Evolutionary conservation across 768 basidiomycete species (phyloP), one percentile per base, ranked within the genome.

Genomic region (Boletus coccyginus): DNA sequence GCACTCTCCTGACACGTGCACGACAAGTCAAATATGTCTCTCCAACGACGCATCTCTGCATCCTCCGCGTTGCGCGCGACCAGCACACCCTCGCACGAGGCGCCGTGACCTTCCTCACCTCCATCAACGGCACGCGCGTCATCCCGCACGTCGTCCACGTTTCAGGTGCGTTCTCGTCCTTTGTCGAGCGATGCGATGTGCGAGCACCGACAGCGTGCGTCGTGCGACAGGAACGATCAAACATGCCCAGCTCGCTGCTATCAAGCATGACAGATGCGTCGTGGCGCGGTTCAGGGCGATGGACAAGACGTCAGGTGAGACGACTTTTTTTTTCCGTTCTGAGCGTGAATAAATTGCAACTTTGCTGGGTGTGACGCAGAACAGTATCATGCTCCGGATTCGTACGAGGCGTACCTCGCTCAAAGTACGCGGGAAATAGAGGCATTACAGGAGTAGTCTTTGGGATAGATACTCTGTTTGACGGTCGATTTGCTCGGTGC

Each of bases 11-110:
- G 40, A 67, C 36, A 5, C 14, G 5, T 19, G 32, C 2, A 11
- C 7, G 33, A 42, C 62, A 94, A 21, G 94, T 95, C 53, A 92
- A 94, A 70, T 95, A 95, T 64, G 91, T 86, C 62, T 94, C 93
- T 0, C 88, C 92, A 0, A 80, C 80, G 14, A 95, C 92, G 3
- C 85, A 87, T 59, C 76, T 94, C 0, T 91, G 88, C 63, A 94
- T 96, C 65, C 82, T 95, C 42, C 88, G 93, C 42, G 89, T 94
- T 31, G 87, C 87, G 32, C 77, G 94, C 51, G 90, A 92, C 49
- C 89, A 90, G 55, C 85, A 92, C 65, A 81, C 79, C 5, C 81
- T 88, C 36, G 88, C 90, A 0, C 92, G 90, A 90, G 92, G 83
- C 0, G 89, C 85, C 0, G 65, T 92, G 19, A 90, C 90, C 0